A percentile compares a stretch with the other conserved stretches of the same genome.
Conservation (phyloP, 305 asterid species). For the Solanum aculeatissimum region DNA sequence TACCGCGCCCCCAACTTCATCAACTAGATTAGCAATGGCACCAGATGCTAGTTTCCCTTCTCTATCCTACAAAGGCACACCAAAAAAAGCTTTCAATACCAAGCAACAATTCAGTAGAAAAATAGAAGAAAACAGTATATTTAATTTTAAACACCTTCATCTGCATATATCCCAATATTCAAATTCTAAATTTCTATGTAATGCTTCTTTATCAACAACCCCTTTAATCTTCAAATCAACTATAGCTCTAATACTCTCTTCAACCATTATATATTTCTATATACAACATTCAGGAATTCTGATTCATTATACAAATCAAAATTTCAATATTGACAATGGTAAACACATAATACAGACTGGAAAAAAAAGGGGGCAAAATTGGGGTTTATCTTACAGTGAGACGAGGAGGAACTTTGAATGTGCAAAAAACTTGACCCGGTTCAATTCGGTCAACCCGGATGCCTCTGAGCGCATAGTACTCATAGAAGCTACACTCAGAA, state of each 20-base stretch:
- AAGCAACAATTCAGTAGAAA: background rate
- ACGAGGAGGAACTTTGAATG: conserved; percentile 62
- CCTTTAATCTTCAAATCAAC: background rate
- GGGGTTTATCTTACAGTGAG: conserved; percentile 32
- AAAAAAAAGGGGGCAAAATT: background rate
- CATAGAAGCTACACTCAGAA: conserved; percentile 44
- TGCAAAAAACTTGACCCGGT: conserved; percentile 40
- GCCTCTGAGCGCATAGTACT: conserved; percentile 43
- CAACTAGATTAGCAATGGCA: conserved; percentile 49
- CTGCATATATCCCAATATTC: background rate
- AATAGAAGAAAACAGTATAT: background rate
- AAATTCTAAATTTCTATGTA: background rate
- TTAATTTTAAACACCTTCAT: background rate
- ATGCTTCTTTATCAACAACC: background rate
- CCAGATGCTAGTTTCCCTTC: conserved; percentile 46
- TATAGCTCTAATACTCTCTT: background rate
- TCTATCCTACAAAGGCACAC: conserved; percentile 23
- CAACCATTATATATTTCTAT: background rate
- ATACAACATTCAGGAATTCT: background rate
- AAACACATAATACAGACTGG: background rate
- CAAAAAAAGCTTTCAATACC: background rate
- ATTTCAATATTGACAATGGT: background rate
- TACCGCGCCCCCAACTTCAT: conserved; percentile 50
- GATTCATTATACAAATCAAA: background rate
- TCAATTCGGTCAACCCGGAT: conserved; percentile 36